Percentiles rank a stretch among this genome's conserved stretches.
phyloP scores from a whole-genome alignment of 257 asterid genomes.

The Penstemon davidsonii region DNA sequence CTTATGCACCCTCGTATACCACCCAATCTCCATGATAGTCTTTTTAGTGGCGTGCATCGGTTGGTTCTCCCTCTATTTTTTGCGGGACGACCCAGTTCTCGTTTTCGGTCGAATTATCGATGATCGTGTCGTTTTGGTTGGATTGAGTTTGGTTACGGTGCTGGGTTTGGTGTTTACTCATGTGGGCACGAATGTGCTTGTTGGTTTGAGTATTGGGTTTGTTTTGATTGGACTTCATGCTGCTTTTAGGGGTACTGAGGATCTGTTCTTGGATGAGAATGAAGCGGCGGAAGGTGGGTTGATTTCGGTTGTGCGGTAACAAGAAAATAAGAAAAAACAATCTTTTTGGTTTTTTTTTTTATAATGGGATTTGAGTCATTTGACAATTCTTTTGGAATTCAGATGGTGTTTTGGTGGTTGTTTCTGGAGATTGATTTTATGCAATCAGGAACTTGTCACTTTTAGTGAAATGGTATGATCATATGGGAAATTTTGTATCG shows the following conservation, averaged over 20 bases:
- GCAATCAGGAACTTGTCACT: constrained; percentile 8
- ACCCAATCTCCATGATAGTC: constrained; percentile 81
- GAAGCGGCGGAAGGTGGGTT: constrained; percentile 76
- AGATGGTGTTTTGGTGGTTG: neutral
- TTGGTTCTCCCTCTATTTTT: constrained; percentile 66
- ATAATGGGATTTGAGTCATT: no score
- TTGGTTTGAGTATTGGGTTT: constrained; percentile 62
- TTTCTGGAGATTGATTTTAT: neutral
- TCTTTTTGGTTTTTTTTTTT: constrained; percentile 1
- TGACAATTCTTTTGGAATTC: neutral
- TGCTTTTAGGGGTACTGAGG: constrained; percentile 61
- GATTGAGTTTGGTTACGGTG: constrained; percentile 61
- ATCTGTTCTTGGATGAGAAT: constrained; percentile 71
- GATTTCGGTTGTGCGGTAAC: constrained; percentile 65
- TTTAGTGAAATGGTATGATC: constrained; percentile 17
- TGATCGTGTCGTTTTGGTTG: constrained; percentile 60
- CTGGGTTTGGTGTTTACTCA: constrained; percentile 61
- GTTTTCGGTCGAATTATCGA: constrained; percentile 44
- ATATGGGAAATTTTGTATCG: neutral
- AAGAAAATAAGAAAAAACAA: neutral
- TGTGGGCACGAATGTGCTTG: constrained; percentile 71
- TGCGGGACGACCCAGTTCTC: constrained; percentile 58
- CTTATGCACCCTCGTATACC: constrained; percentile 76
- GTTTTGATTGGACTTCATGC: constrained; percentile 57
- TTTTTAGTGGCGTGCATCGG: constrained; percentile 47